Conservation (phyloP, 805 yeast genomes). For the Metschnikowia kofuensis region DNA sequence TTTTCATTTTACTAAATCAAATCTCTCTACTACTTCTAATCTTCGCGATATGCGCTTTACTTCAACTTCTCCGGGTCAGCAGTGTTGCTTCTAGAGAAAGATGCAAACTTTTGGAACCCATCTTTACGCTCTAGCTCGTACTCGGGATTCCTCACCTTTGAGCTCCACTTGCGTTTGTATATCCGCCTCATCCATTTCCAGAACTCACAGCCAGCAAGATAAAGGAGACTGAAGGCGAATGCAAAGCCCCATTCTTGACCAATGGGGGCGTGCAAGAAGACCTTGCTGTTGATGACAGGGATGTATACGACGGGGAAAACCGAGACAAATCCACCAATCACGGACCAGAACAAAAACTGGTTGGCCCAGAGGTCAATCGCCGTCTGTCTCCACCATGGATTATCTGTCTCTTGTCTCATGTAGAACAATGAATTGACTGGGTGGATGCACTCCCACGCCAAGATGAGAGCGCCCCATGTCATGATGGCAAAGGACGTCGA, state of each 20-base stretch:
- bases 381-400: conserved; percentile 35
- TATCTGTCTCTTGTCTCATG: conserved; percentile 35
- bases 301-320: conserved; percentile 41
- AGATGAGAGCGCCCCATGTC: conserved; percentile 40
- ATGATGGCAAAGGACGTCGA: conserved; percentile 36
- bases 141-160: conserved; percentile 53
- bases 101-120: conserved; percentile 60
- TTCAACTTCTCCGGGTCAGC: conserved; percentile 20
- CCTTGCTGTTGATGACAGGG: conserved; percentile 38
- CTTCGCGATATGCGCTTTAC: background rate
- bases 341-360: conserved; percentile 36
- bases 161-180: conserved; percentile 21
- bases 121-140: conserved; percentile 57
- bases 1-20: too few species aligned
- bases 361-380: conserved; percentile 32
- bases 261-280: conserved; percentile 34
- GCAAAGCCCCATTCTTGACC: conserved; percentile 40
- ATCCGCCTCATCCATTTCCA: conserved; percentile 39
- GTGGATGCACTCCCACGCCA: conserved; percentile 40
- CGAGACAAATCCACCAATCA: conserved; percentile 31
- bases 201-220: conserved; percentile 31
- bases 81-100: conserved; percentile 53
- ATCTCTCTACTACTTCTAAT: too few species aligned
- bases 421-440: conserved; percentile 30
- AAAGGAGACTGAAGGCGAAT: conserved; percentile 27